Conservation (phyloP, 805 yeast species). For the Candida coquimbonensis region DNA sequence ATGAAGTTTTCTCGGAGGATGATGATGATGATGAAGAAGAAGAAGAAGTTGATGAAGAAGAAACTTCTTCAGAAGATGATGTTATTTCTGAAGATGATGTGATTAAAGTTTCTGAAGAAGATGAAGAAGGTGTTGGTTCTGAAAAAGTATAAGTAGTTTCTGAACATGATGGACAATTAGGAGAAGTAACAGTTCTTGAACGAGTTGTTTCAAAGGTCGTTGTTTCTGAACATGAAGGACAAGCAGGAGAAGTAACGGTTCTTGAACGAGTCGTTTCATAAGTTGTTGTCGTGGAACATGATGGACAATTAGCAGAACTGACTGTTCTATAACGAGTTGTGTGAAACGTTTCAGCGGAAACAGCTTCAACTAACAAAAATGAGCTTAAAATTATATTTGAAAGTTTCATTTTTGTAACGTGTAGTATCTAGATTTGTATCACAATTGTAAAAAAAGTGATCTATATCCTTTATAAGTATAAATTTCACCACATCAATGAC, state of each 20-base stretch:
- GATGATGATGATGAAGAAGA: conserved; percentile 1
- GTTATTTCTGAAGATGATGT: not conserved
- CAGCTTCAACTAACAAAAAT: not conserved
- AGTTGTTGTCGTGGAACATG: not conserved
- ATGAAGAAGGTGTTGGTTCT: not conserved
- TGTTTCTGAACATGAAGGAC: not conserved
- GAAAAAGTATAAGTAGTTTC: not conserved
- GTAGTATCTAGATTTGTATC: too few species aligned
- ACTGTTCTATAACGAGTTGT: not conserved
- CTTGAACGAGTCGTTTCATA: not conserved
- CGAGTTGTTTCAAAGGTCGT: not conserved
- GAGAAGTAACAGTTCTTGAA: not conserved
- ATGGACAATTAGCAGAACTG: not conserved
- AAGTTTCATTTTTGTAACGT: too few species aligned
- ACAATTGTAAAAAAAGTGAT: too few species aligned
- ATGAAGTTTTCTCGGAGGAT: not conserved
- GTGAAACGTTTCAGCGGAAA: not conserved
- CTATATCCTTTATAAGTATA: too few species aligned
- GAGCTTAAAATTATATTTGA: too few species aligned
- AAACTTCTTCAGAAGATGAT: not conserved
- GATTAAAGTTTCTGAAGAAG: not conserved
- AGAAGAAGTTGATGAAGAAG: not conserved
- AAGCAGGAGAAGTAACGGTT: not conserved
- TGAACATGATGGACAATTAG: not conserved
- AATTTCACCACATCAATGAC: not conserved